These are phyloP conservation scores for Beauveria scarabaeidicola DNA, from an alignment of 2,329 filamentous ascomycete species.

Conservation along the genomic window DNA sequence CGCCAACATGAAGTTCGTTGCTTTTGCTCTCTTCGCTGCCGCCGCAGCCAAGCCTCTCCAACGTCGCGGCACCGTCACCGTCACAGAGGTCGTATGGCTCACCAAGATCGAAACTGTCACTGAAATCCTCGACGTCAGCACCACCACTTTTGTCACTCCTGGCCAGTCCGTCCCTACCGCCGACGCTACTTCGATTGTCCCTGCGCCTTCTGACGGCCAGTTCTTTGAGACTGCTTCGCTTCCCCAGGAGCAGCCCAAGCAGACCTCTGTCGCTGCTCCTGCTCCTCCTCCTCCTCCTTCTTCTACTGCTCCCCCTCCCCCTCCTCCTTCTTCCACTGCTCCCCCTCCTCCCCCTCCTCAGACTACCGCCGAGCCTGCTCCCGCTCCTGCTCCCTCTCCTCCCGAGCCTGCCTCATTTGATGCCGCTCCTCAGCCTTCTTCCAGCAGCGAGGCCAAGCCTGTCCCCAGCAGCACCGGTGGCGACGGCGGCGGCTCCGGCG, in stretches of 20 bases:
- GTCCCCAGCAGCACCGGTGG: not conserved
- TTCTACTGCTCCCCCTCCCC: not conserved
- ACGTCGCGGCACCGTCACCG: conserved; percentile 28
- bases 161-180: conserved; percentile 20
- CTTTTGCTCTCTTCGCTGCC: conserved; percentile 17
- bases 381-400: conserved; percentile 10
- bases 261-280: conserved; percentile 8
- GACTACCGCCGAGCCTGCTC: conserved; percentile 11
- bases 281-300: not conserved
- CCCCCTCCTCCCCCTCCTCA: not conserved
- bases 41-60: conserved; percentile 43
- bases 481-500: conserved; percentile 16
- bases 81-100: conserved; percentile 43
- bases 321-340: conserved; percentile 11
- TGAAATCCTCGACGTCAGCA: conserved; percentile 38
- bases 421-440: conserved; percentile 14
- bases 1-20: conserved; percentile 34
- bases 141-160: conserved; percentile 37
- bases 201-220: conserved; percentile 20
- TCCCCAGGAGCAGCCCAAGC: conserved; percentile 2
- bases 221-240: conserved; percentile 21
- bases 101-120: conserved; percentile 40
- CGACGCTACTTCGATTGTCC: conserved; percentile 18
- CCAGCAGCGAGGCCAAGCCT: not conserved
- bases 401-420: conserved; percentile 8